Percentiles rank a stretch among this genome's conserved stretches.
Conservation (phyloP, 176 grass and related monocot species). For the Thalia dealbata region DNA sequence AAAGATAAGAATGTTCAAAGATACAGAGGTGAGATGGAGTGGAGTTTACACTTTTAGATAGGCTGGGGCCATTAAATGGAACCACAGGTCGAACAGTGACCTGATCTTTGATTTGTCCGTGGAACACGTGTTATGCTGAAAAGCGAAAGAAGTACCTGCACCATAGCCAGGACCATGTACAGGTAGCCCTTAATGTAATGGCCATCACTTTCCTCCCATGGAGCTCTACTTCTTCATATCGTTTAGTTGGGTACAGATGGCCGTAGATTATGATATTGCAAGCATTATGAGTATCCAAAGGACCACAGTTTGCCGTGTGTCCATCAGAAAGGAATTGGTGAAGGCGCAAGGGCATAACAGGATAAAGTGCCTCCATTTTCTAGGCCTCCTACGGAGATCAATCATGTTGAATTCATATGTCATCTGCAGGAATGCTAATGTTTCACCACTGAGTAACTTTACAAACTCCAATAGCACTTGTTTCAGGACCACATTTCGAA, state of each 20-base stretch:
- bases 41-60: background rate
- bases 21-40: background rate
- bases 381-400: background rate
- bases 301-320: background rate
- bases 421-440: too few species aligned
- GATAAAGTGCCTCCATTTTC: background rate
- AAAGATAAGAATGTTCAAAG: background rate
- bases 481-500: too few species aligned
- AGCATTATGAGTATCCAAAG: background rate
- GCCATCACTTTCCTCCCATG: conserved; percentile 30
- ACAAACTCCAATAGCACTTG: too few species aligned
- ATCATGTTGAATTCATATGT: background rate
- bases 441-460: too few species aligned
- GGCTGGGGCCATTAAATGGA: background rate
- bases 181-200: conserved; percentile 5
- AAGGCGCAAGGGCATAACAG: background rate
- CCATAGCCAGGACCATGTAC: conserved; percentile 18
- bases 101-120: background rate
- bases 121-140: conserved; percentile 31
- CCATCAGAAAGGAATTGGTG: background rate
- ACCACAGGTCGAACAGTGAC: background rate
- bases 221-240: conserved; percentile 15
- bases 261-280: conserved; percentile 8
- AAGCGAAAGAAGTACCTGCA: conserved; percentile 31
- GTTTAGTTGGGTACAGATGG: conserved; percentile 16